These are phyloP conservation scores for Melanopsichium pennsylvanicum DNA, from an alignment of 1,284 basidiomycete species.

Conservation along the genomic window DNA sequence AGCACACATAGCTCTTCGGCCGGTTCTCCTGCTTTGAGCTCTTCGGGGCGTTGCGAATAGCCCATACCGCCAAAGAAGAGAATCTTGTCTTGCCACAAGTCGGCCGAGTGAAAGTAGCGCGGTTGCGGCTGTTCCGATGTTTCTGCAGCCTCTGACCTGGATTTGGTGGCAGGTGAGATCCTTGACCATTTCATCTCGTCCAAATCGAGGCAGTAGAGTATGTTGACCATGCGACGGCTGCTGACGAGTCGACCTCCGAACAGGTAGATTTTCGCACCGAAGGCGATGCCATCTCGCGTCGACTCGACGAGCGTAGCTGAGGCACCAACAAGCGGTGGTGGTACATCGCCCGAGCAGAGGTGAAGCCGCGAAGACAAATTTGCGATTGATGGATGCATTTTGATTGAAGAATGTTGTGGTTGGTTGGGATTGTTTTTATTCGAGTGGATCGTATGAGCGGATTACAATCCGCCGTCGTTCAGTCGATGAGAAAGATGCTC, in stretches of 20 bases:
- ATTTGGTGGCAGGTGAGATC: conserved; percentile 15
- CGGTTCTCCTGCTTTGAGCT: not conserved
- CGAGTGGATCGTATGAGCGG: no score
- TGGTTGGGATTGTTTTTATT: no score
- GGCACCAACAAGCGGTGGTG: conserved; percentile 59
- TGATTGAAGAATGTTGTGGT: conserved; percentile 4
- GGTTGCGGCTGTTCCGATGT: conserved; percentile 40
- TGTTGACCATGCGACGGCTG: conserved; percentile 56
- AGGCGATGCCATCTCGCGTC: conserved; percentile 2
- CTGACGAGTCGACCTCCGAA: conserved; percentile 61
- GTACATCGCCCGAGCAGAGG: conserved; percentile 52
- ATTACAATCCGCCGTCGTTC: no score
- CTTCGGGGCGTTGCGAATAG: conserved; percentile 26
- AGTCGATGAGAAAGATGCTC: no score
- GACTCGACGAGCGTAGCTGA: conserved; percentile 56
- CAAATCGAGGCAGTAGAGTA: conserved; percentile 55
- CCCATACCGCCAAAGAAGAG: conserved; percentile 63
- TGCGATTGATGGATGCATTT: conserved; percentile 45
- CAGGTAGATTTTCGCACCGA: conserved; percentile 43
- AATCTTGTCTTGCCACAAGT: conserved; percentile 58
- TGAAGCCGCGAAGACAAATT: conserved; percentile 46
- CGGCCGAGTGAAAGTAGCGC: conserved; percentile 61
- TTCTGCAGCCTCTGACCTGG: not conserved
- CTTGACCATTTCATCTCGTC: conserved; percentile 49
- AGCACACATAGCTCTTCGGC: conserved; percentile 54